Evolutionary conservation across 495 filamentous ascomycete genomes (phyloP).

Genomic region (Penicillium parvum): DNA sequence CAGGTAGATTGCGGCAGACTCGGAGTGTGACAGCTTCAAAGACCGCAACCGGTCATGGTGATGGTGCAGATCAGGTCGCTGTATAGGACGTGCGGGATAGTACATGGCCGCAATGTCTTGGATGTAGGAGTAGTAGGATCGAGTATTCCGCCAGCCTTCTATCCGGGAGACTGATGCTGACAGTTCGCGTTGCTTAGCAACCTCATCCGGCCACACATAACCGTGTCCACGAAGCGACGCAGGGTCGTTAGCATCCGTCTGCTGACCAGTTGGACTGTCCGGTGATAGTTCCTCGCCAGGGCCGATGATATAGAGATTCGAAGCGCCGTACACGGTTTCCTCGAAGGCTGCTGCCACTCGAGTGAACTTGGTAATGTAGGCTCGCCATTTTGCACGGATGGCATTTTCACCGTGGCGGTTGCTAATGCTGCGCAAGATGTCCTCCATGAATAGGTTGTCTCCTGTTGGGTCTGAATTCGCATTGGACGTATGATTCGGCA

Average conservation of each 20-base stretch:
- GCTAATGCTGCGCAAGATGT: conserved; percentile 74
- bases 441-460: conserved; percentile 84
- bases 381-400: conserved; percentile 83
- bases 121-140: conserved; percentile 92
- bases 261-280: conserved; percentile 44
- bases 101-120: conserved; percentile 62
- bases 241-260: conserved; percentile 48
- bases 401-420: conserved; percentile 86
- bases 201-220: conserved; percentile 88
- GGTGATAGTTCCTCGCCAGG: conserved; percentile 45
- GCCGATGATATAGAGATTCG: conserved; percentile 81
- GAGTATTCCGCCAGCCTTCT: conserved; percentile 91
- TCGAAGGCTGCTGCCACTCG: conserved; percentile 91
- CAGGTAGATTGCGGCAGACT: conserved; percentile 74
- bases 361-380: conserved; percentile 86
- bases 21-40: conserved; percentile 64
- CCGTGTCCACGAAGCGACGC: conserved; percentile 74
- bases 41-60: conserved; percentile 86
- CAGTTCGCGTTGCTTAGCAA: conserved; percentile 74
- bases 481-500: conserved; percentile 43
- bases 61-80: conserved; percentile 79
- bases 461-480: conserved; percentile 69
- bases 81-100: conserved; percentile 63
- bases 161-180: conserved; percentile 86
- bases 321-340: conserved; percentile 87